phyloP scores from a whole-genome alignment of 2,329 filamentous ascomycete species.

The Alternaria gaisen region DNA sequence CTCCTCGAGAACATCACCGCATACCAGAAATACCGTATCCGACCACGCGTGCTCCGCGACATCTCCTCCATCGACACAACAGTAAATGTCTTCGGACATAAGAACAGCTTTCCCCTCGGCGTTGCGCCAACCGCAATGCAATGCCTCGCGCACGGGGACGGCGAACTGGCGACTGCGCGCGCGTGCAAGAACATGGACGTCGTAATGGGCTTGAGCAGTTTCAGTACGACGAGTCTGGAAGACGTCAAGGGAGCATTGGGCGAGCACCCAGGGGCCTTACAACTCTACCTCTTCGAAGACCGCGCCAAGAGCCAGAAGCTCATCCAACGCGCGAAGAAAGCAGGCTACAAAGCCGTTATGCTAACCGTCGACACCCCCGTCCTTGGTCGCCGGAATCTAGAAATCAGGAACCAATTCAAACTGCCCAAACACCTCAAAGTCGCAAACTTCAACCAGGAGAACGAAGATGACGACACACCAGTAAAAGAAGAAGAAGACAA shows the following conservation, averaged over 20 bases:
- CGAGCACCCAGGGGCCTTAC: slow-evolving; percentile 45
- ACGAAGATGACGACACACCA: background rate
- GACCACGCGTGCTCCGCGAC: slow-evolving; percentile 51
- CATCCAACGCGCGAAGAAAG: slow-evolving; percentile 36
- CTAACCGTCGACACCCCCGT: slow-evolving; percentile 39
- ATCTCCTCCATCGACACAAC: slow-evolving; percentile 51
- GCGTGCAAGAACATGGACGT: slow-evolving; percentile 51
- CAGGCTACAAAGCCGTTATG: slow-evolving; percentile 37
- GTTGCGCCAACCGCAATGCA: slow-evolving; percentile 56
- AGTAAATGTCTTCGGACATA: slow-evolving; percentile 30
- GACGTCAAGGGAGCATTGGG: slow-evolving; percentile 58
- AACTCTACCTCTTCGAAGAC: slow-evolving; percentile 55
- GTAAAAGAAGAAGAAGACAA: background rate
- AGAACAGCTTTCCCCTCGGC: slow-evolving; percentile 51
- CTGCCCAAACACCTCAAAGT: slow-evolving; percentile 33
- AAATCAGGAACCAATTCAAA: slow-evolving; percentile 40
- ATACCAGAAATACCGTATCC: slow-evolving; percentile 44
- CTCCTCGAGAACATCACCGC: slow-evolving; percentile 39
- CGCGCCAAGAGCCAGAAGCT: slow-evolving; percentile 27
- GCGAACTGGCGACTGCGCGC: slow-evolving; percentile 54
- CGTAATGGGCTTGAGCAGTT: slow-evolving; percentile 50
- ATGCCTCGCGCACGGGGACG: slow-evolving; percentile 55
- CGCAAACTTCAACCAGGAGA: slow-evolving; percentile 30
- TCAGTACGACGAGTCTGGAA: slow-evolving; percentile 54
- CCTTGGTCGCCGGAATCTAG: slow-evolving; percentile 31